Conservation (phyloP, 2,329 filamentous ascomycete species). For the Myriosclerotinia scirpicola region DNA sequence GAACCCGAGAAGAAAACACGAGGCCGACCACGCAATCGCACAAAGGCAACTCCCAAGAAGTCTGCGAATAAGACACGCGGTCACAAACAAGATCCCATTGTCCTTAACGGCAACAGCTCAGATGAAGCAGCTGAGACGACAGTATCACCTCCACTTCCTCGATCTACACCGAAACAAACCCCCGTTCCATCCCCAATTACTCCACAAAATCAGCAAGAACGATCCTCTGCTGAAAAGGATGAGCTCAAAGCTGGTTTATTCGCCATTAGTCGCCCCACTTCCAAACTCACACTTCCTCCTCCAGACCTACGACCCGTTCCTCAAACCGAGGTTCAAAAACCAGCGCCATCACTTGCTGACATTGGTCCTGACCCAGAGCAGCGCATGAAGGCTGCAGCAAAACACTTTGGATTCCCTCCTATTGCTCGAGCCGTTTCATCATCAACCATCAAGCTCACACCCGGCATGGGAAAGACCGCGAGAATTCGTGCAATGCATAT, state of each 20-base stretch:
- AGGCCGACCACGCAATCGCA: not conserved
- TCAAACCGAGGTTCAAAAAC: not conserved
- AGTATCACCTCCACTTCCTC: not conserved
- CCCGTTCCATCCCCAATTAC: not conserved
- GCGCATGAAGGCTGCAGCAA: slow-evolving; percentile 1
- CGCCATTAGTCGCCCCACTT: not conserved
- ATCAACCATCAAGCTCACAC: not conserved
- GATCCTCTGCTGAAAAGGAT: slow-evolving; percentile 3
- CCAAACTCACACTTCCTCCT: not conserved
- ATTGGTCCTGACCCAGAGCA: not conserved
- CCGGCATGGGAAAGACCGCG: not conserved
- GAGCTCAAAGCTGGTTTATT: slow-evolving; percentile 9
- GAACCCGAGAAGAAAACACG: not conserved
- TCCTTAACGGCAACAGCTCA: slow-evolving; percentile 1
- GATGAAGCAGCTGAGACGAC: slow-evolving; percentile 11
- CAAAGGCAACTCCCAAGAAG: slow-evolving; percentile 3
- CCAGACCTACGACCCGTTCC: slow-evolving; percentile 1
- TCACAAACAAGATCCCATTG: slow-evolving; percentile 14
- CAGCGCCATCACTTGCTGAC: not conserved
- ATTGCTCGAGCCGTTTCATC: not conserved
- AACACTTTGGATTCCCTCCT: not conserved
- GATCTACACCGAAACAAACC: slow-evolving; percentile 1
- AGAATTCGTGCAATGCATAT: not conserved
- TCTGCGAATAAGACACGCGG: slow-evolving; percentile 2
- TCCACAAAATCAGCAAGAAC: not conserved